Percentiles rank a stretch among this genome's conserved stretches.
Conservation (phyloP, 768 basidiomycete genomes). For the Rubroboletus pulcherrimus region DNA sequence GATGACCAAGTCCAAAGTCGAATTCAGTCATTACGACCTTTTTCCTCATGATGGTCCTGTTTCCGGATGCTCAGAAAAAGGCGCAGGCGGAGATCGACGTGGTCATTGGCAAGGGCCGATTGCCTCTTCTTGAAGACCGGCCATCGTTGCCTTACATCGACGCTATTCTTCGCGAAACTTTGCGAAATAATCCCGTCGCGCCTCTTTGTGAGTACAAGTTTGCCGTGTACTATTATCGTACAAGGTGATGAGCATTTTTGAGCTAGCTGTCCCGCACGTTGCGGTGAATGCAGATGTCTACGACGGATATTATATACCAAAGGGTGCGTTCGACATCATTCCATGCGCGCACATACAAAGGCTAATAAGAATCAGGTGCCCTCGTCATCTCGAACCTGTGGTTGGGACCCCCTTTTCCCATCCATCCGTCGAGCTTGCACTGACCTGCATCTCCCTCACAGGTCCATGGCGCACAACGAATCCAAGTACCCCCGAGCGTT, state of each 20-base stretch:
- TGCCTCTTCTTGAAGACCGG: constrained; percentile 10
- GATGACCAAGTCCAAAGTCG: constrained; percentile 3
- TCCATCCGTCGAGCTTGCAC: not conserved
- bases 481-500: constrained; percentile 36
- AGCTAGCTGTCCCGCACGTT: constrained; percentile 26
- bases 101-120: constrained; percentile 1
- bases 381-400: constrained; percentile 12
- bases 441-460: not conserved
- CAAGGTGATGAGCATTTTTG: not conserved
- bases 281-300: constrained; percentile 39
- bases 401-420: not conserved
- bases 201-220: constrained; percentile 9
- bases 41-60: constrained; percentile 9
- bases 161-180: constrained; percentile 12
- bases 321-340: constrained; percentile 10
- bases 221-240: not conserved
- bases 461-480: constrained; percentile 16
- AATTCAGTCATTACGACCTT: constrained; percentile 20
- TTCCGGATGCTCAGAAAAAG: constrained; percentile 8
- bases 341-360: not conserved
- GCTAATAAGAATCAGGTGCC: not conserved
- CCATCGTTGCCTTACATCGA: constrained; percentile 12
- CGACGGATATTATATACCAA: constrained; percentile 47
- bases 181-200: constrained; percentile 1
- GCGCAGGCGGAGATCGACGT: constrained; percentile 13